These are phyloP conservation scores for Auxenochlorella protothecoides DNA, from an alignment of 139 green algal genomes.

Conservation along the genomic window DNA sequence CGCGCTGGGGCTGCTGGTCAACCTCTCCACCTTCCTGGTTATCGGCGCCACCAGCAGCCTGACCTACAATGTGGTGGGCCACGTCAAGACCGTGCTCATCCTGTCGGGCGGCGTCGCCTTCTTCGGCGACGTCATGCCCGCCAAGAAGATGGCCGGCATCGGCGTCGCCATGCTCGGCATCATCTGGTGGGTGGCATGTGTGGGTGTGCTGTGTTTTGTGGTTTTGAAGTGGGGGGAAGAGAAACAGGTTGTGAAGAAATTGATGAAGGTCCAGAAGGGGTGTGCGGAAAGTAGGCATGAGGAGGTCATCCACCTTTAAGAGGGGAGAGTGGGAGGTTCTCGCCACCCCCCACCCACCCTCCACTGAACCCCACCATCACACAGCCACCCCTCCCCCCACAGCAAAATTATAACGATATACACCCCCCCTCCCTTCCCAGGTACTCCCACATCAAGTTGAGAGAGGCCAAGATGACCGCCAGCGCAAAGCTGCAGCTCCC, in stretches of 20 bases:
- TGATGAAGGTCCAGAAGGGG: too few species aligned
- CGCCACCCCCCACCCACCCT: too few species aligned
- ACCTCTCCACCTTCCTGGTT: constrained; percentile 74
- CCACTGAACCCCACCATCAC: too few species aligned
- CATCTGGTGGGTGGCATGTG: constrained; percentile 42
- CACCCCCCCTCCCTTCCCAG: background rate
- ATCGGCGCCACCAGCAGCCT: constrained; percentile 42
- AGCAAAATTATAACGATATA: too few species aligned
- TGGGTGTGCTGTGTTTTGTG: background rate
- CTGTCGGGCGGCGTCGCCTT: constrained; percentile 66
- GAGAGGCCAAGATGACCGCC: constrained; percentile 3
- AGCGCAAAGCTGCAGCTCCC: constrained; percentile 6
- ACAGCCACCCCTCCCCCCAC: too few species aligned
- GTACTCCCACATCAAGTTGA: constrained; percentile 31
- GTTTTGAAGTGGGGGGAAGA: background rate
- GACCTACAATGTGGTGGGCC: constrained; percentile 79
- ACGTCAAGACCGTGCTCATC: constrained; percentile 76
- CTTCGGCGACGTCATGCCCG: constrained; percentile 71
- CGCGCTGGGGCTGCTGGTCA: constrained; percentile 76
- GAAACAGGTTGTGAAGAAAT: too few species aligned
- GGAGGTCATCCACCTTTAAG: too few species aligned
- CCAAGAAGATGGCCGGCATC: constrained; percentile 65
- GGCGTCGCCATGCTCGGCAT: constrained; percentile 69
- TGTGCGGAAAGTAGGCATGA: too few species aligned
- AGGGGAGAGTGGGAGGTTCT: too few species aligned